phyloP scores from a whole-genome alignment of 202 grass and related monocot genomes.

The Schoenoplectus triqueter region DNA sequence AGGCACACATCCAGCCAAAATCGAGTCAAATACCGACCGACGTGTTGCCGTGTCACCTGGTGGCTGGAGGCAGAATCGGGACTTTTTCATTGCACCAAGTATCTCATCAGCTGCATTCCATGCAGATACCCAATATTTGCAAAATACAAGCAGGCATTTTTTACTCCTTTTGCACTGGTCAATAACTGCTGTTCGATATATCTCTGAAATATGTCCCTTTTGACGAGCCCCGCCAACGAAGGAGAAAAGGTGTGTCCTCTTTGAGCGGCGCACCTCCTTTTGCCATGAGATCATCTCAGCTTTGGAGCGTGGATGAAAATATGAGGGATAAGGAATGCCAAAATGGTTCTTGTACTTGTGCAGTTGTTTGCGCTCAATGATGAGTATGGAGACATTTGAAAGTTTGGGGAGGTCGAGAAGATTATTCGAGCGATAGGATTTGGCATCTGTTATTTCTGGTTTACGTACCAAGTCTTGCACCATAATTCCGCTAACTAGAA shows the following conservation, averaged over 20 bases:
- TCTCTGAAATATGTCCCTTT: not conserved
- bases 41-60: constrained; percentile 55
- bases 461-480: constrained; percentile 60
- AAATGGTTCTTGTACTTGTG: constrained; percentile 53
- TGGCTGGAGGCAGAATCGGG: constrained; percentile 62
- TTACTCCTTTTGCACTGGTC: constrained; percentile 50
- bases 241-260: constrained; percentile 46
- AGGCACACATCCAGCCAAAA: constrained; percentile 56
- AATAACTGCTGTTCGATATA: constrained; percentile 39
- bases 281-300: constrained; percentile 46
- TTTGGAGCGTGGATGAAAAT: constrained; percentile 59
- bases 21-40: constrained; percentile 58
- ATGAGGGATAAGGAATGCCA: constrained; percentile 61
- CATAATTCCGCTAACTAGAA: constrained; percentile 61
- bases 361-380: constrained; percentile 56
- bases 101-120: constrained; percentile 35
- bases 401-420: constrained; percentile 53
- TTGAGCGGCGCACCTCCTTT: constrained; percentile 40
- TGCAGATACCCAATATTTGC: constrained; percentile 23
- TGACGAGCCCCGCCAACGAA: constrained; percentile 1
- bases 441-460: not conserved
- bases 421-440: constrained; percentile 50
- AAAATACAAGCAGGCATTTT: constrained; percentile 39
- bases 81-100: constrained; percentile 45
- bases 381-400: constrained; percentile 58